Conservation (phyloP, 2,329 filamentous ascomycete genomes). For the Alternaria burnsii region DNA sequence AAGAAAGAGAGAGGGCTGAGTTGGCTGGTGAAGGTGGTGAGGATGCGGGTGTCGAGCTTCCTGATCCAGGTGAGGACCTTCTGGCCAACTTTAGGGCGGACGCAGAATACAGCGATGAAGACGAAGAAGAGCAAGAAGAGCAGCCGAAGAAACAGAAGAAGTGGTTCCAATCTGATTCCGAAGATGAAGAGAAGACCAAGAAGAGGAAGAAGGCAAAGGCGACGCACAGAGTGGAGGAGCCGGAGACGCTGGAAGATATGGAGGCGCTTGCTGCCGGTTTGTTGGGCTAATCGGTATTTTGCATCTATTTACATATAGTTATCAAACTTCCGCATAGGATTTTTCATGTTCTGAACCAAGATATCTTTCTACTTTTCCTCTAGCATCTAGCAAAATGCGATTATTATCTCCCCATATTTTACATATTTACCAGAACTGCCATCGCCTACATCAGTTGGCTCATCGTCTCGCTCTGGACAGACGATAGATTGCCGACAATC, state of each 20-base stretch:
- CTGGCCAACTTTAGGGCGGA: constrained; percentile 56
- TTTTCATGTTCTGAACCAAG: background rate
- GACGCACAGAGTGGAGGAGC: constrained; percentile 71
- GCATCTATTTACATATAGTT: background rate
- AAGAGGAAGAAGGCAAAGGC: constrained; percentile 57
- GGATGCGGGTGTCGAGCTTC: constrained; percentile 38
- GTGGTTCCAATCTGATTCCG: constrained; percentile 77
- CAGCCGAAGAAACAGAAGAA: constrained; percentile 75
- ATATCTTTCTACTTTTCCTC: background rate
- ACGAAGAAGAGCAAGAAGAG: constrained; percentile 54
- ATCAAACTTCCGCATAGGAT: background rate
- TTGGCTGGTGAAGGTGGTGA: constrained; percentile 23
- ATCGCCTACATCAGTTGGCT: background rate
- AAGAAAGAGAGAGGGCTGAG: constrained; percentile 68
- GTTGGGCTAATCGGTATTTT: constrained; percentile 54
- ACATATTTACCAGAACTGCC: background rate
- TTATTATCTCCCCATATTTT: background rate
- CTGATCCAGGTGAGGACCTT: constrained; percentile 48
- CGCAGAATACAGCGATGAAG: constrained; percentile 51
- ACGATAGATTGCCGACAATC: background rate
- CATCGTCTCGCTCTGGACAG: background rate
- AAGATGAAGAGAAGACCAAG: constrained; percentile 56
- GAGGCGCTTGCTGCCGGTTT: constrained; percentile 79
- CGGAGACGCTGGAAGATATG: constrained; percentile 80
- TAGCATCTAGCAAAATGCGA: background rate